phyloP scores from a whole-genome alignment of 257 asterid genomes.

The Rehmannia glutinosa region DNA sequence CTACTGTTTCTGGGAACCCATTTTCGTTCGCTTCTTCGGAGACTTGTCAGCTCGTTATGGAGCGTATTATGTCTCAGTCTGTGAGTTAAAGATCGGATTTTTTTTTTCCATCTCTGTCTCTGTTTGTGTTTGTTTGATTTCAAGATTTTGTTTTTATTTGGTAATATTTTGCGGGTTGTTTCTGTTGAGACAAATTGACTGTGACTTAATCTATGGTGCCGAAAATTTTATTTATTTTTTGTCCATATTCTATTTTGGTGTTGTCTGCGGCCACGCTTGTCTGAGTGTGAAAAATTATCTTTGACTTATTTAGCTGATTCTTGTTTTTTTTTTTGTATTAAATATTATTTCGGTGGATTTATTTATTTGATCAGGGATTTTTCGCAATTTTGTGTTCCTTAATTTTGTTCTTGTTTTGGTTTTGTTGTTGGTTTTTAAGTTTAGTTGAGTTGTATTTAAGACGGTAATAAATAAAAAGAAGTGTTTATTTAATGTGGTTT shows the following conservation, averaged over 20 bases:
- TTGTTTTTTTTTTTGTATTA: background rate
- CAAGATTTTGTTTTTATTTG: background rate
- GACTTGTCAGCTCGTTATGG: constrained; percentile 89
- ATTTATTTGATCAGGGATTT: background rate
- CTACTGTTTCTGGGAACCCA: constrained; percentile 69
- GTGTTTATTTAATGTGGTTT: constrained; percentile 19
- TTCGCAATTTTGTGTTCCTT: background rate
- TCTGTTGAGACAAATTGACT: constrained; percentile 1
- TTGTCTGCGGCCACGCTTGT: constrained; percentile 18
- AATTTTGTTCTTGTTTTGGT: background rate
- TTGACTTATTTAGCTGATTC: background rate
- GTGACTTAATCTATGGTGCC: constrained; percentile 14
- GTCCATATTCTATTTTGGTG: constrained; percentile 25
- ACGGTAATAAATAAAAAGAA: background rate
- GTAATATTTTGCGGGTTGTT: background rate
- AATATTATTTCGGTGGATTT: background rate
- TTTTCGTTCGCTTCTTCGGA: constrained; percentile 82
- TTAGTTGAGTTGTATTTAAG: background rate
- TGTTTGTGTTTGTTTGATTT: background rate
- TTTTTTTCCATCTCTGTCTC: background rate
- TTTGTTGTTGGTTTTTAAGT: background rate
- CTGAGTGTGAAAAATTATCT: background rate
- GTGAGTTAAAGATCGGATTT: constrained; percentile 46
- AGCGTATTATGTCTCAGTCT: constrained; percentile 95
- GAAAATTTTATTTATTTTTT: constrained; percentile 15